Percentiles rank a stretch among this genome's conserved stretches.
These are phyloP conservation scores for Suillus subalutaceus DNA, from an alignment of 768 basidiomycete genomes.

Conservation along the genomic window DNA sequence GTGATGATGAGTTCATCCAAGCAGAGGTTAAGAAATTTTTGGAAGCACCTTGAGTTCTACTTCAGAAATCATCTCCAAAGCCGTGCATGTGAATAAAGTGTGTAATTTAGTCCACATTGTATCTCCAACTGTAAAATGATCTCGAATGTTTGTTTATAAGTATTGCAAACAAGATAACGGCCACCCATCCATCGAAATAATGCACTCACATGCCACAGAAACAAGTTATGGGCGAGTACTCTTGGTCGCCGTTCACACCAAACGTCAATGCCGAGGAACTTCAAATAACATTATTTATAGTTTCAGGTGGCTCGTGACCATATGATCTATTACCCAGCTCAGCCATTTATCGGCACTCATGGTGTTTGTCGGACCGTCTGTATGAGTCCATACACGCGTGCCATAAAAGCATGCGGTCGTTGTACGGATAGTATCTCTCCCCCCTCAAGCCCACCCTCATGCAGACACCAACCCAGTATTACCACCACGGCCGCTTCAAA, in stretches of 20 bases:
- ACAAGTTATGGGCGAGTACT: background rate
- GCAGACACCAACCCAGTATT: constrained; percentile 40
- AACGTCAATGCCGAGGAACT: background rate
- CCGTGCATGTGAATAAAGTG: background rate
- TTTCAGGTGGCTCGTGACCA: background rate
- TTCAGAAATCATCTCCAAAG: background rate
- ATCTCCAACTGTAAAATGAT: background rate
- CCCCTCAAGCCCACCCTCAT: constrained; percentile 4
- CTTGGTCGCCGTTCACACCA: constrained; percentile 1
- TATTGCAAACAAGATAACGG: background rate
- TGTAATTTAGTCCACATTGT: background rate
- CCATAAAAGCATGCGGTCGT: constrained; percentile 1
- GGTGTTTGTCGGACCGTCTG: background rate
- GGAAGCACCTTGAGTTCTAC: constrained; percentile 29
- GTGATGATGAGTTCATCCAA: constrained; percentile 47
- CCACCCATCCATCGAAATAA: background rate
- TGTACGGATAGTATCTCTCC: background rate
- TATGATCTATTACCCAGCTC: background rate
- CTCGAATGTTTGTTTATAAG: background rate
- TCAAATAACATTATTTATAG: background rate
- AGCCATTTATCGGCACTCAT: background rate
- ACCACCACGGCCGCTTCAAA: constrained; percentile 56
- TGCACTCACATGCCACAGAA: background rate
- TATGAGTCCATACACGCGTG: background rate
- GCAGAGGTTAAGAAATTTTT: constrained; percentile 49